Evolutionary conservation across 495 filamentous ascomycete genomes (phyloP).

Genomic region (Aspergillus indologenus): DNA sequence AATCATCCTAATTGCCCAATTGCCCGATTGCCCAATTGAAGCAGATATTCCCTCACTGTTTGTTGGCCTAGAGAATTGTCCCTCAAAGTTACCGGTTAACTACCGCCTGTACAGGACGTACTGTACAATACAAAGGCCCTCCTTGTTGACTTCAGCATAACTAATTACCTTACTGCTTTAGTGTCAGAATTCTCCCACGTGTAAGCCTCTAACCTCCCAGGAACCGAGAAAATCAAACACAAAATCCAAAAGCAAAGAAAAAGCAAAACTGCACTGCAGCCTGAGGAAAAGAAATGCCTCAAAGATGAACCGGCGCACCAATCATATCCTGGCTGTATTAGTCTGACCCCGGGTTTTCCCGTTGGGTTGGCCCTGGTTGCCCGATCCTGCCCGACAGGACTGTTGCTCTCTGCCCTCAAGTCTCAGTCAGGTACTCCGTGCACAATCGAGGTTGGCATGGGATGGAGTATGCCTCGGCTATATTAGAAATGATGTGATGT

Average conservation of each 20-base stretch:
- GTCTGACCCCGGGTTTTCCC: neutral
- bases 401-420: neutral
- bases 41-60: no score
- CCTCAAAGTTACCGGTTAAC: no score
- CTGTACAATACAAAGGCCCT: neutral
- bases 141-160: neutral
- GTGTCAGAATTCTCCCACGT: neutral
- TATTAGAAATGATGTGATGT: neutral
- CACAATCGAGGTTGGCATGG: neutral
- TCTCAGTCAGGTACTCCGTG: no score
- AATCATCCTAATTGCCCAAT: no score
- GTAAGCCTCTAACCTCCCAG: neutral
- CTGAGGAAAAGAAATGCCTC: conserved; percentile 7
- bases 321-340: neutral
- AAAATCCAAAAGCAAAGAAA: neutral
- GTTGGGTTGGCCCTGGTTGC: neutral
- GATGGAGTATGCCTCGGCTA: neutral
- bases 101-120: no score
- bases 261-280: no score
- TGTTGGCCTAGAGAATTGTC: no score
- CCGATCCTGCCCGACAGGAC: neutral
- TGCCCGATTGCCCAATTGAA: no score
- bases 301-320: neutral
- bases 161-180: neutral
- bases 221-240: neutral